Evolutionary conservation across 352 stramenopile species (phyloP).

Genomic region (Phytophthora lateralis): DNA sequence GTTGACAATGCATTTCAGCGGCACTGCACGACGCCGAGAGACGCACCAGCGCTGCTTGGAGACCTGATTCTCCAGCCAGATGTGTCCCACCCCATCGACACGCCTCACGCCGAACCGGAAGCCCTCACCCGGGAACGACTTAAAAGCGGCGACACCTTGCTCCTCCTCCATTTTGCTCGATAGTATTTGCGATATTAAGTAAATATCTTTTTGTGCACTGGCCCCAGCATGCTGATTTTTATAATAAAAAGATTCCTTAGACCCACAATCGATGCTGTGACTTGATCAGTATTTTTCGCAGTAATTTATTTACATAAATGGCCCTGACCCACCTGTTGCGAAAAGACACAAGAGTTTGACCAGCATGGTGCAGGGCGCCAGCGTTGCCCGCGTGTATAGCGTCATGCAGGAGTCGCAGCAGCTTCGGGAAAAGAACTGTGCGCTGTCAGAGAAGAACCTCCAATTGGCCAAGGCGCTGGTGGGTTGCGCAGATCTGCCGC

Average conservation of each 20-base stretch:
- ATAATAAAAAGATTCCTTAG: too few relatives aligned
- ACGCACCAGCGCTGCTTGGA: constrained; percentile 31
- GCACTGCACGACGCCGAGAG: neutral
- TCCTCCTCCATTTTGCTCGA: constrained; percentile 27
- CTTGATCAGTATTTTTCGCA: too few relatives aligned
- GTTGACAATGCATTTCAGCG: neutral
- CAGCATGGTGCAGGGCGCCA: constrained; percentile 40
- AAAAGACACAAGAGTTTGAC: constrained; percentile 20
- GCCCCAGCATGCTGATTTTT: too few relatives aligned
- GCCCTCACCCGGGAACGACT: constrained; percentile 25
- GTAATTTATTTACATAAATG: constrained; percentile 3
- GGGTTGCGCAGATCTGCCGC: constrained; percentile 1
- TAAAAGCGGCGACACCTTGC: constrained; percentile 20
- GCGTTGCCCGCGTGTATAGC: constrained; percentile 55
- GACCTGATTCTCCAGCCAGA: constrained; percentile 27
- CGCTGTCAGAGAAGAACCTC: constrained; percentile 61
- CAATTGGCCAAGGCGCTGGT: constrained; percentile 73
- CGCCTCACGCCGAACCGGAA: constrained; percentile 29
- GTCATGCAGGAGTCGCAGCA: constrained; percentile 70
- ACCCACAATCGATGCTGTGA: too few relatives aligned
- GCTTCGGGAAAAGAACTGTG: constrained; percentile 48
- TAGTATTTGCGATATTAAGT: neutral
- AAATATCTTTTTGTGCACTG: too few relatives aligned
- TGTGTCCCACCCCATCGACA: neutral
- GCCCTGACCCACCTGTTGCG: neutral